Conservation (phyloP, 306 rosid species). For the Ormosia emarginata region DNA sequence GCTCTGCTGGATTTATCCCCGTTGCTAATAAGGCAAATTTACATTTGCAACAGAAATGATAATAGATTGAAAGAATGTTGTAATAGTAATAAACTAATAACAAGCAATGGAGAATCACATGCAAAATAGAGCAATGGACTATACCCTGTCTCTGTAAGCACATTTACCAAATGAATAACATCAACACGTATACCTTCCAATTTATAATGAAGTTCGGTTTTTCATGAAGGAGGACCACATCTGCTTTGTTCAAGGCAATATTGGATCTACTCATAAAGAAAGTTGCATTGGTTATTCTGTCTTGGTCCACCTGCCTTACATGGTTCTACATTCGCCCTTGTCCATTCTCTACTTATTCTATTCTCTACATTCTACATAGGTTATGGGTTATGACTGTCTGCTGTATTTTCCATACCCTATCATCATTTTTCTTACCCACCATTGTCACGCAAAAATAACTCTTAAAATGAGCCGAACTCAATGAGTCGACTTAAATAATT, state of each 20-base stretch:
- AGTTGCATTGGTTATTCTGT: neutral
- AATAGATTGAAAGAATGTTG: neutral
- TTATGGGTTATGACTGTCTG: neutral
- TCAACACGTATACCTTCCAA: constrained; percentile 8
- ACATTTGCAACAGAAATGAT: neutral
- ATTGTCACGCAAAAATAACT: neutral
- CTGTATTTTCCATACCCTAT: neutral
- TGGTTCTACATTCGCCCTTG: neutral
- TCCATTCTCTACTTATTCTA: neutral
- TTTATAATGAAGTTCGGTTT: constrained; percentile 8
- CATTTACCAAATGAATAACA: neutral
- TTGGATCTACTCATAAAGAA: constrained; percentile 12
- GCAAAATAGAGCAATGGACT: neutral
- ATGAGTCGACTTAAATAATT: too few species aligned
- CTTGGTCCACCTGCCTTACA: constrained; percentile 11
- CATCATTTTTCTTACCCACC: neutral
- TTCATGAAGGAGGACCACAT: constrained; percentile 22
- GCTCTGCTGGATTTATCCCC: neutral
- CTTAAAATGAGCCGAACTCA: too few species aligned
- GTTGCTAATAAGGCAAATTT: neutral
- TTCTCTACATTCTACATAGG: neutral
- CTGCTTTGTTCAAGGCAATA: constrained; percentile 18
- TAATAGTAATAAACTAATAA: neutral
- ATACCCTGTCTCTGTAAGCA: neutral
- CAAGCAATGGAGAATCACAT: neutral